Evolutionary conservation across 257 asterid genomes (phyloP).

Genomic region (Coffea canephora): DNA sequence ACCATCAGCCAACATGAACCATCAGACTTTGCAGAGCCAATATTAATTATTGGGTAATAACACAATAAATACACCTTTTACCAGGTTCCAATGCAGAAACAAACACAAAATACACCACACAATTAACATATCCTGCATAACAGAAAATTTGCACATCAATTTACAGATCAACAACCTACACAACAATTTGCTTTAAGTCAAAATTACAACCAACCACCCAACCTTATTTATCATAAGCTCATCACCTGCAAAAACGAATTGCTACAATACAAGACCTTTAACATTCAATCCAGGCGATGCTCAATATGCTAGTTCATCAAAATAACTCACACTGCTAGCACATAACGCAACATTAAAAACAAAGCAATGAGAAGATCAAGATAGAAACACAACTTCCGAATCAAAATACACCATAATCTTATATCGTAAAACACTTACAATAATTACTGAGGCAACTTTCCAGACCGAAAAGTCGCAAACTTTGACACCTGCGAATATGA

Average conservation of each 20-base stretch:
- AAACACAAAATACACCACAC: too few relatives aligned
- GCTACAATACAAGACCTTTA: neutral
- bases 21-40: neutral
- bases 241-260: too few relatives aligned
- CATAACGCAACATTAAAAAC: neutral
- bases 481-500: constrained; percentile 72
- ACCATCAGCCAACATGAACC: neutral
- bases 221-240: neutral
- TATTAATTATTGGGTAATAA: neutral
- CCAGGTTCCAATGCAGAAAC: neutral
- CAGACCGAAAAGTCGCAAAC: constrained; percentile 78
- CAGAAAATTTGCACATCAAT: too few relatives aligned
- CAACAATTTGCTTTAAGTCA: too few relatives aligned
- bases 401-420: neutral
- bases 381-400: neutral
- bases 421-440: constrained; percentile 29
- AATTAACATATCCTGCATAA: too few relatives aligned
- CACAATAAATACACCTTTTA: neutral
- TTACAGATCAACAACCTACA: too few relatives aligned
- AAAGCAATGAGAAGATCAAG: neutral
- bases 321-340: neutral
- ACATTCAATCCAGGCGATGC: neutral
- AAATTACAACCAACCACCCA: too few relatives aligned
- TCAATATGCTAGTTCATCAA: neutral
- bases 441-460: constrained; percentile 59